Evolutionary conservation across 345 rosid genomes (phyloP), one percentile per base, ranked within the genome.

Genomic region (Citrus trifoliata): DNA sequence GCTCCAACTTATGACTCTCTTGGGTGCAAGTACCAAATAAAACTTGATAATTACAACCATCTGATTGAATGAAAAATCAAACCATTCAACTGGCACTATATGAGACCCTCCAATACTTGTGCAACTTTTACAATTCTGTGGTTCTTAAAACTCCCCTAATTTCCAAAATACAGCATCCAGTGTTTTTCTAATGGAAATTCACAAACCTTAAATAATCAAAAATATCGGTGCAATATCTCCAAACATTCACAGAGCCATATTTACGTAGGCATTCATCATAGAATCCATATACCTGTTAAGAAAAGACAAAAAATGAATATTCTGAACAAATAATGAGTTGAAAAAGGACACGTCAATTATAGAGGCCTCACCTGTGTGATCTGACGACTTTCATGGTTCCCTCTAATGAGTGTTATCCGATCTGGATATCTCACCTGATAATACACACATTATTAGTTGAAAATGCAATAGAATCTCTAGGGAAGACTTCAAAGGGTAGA

Each of bases 211-310:
- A 80, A 82, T 97, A 97, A 88, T 94, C 98, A 84, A 94, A 97
- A 82, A 97, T 89, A 78, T 94, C 97, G 1, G 97, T 97, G 90
- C 98, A 97, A 80, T 97, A 97, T 93, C 97, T 90, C 98, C 99
- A 97, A 68, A 97, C 99, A 88, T 93, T 97, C 42, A 88, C 96
- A 63, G 96, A 93, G 77, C 99, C 98, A 77, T 97, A 97, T 82
- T 94, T 97, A 51, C 97, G 97, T 65, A 97, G 78, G 87, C 99
- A 94, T 80, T 97, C 99, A 19, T 97, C 99, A 84, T 94, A 97
- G 83, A 97, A 97, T 73, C 99, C 98, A 83, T 94, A 97, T 70
- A 94, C 98, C 98, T 94, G 88, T 46, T 33, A 83, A 81, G 72
- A 79, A 73, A 74, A 58, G 58, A 85, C 10, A 79, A 63, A 68